Evolutionary conservation across 257 asterid genomes (phyloP), one percentile per base, ranked within the genome.

Genomic region (Coffea canephora): DNA sequence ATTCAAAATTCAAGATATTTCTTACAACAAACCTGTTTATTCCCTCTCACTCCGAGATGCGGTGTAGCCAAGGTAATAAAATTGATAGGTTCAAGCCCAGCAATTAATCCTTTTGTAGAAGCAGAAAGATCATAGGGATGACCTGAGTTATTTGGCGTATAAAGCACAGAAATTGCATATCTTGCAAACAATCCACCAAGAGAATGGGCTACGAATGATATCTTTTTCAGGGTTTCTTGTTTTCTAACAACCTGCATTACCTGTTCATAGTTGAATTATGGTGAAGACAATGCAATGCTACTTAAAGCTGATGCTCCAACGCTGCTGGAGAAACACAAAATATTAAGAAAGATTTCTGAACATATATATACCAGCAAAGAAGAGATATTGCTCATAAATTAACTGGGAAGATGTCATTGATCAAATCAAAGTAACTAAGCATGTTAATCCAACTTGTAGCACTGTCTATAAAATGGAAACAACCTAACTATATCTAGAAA

Each of bases 31-130:
- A 93, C 98, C 97, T 95, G 98, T 72, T 87, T 95, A 81, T 87
- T 93, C 79, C 99, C 99, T 86, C 98, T 88, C 67, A 95, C 99
- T 62, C 98, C 98, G 36, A 95, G 97, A 92, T 95, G 99, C 85
- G 99, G 99, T 25, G 97, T 95, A 64, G 97, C 99, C 79, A 95
- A 88, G 84, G 99, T 92, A 79, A 95, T 92, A 86, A 95, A 95
- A 84, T 92, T 91, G 75, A 91, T 84, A 71, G 98, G 96, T 85
- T 95, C 95, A 83, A 95, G 87, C 71, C 98, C 97, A 80, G 98
- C 95, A 88, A 95, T 90, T 57, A 80, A 82, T 74, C 92, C 91
- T 74, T 79, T 74, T 59, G 77, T 77, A 82, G 88, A 82, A 83
- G 76, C 55, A 61, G 77, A 73, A n/a, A 64, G 54, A 83, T 80